Evolutionary conservation across 345 rosid genomes (phyloP), one percentile per base, ranked within the genome.

Genomic region (sweet orange (Citrus sinensis)): DNA sequence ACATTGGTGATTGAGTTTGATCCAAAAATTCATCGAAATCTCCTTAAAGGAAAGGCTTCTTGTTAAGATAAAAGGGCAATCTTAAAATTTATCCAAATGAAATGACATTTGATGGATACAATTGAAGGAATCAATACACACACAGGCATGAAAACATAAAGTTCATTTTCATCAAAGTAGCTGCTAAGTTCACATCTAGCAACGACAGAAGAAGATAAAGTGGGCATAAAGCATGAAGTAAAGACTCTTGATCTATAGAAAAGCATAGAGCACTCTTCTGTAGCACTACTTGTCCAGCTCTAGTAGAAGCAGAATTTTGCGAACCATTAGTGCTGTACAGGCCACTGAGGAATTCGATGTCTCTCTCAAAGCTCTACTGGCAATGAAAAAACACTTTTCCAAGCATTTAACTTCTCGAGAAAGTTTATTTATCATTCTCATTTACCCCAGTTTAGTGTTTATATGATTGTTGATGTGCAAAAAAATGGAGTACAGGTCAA

Each of bases 261-360:
- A 68, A 77, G 83, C 79, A 66, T 61, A 76, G 74, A 77, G 86
- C 70, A 73, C 77, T 68, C 77, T 82, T 79, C 40, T 65, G 25
- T 11, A 8, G 55, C 55, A 77, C 71, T 56, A 75, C 51, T 71
- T 81, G 83, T 81, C 82, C 84, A 82, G 59, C 73, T 77, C 80
- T 2, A 30, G 49, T 65, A 82, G 69, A 46, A 62, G 80, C 83
- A 80, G 74, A 80, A 51, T 75, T 75, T 76, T 61, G 42, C 29
- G 64, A 67, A 51, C 67, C 75, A 24, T 34, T 69, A 76, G 78
- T 78, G 83, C 84, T 61, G 70, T 70, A 74, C 81, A 80, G 73
- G 73, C 65, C 83, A 82, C 69, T 74, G 74, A 67, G 64, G 71
- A 76, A 63, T 68, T 65, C 84, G 86, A 84, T 19, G 87, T 87